phyloP scores from a whole-genome alignment of 1,284 basidiomycete species.

The Jaminaea rosea region DNA sequence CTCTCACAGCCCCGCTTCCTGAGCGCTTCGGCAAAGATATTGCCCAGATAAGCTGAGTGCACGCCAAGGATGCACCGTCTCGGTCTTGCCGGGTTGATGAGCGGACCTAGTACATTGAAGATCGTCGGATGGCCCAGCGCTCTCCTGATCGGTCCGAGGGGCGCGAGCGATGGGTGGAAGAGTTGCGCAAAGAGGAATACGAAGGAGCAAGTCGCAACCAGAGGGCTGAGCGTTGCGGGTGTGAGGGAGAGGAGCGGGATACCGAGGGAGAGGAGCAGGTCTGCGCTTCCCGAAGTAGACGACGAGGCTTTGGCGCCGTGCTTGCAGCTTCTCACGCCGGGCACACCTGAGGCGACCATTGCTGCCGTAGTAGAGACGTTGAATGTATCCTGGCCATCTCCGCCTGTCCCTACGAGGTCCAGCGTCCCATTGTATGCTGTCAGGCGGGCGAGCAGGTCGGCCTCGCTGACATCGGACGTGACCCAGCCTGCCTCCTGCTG shows the following conservation, averaged over 20 bases:
- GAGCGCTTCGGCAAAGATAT: conserved; percentile 71
- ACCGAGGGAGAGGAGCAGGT: conserved; percentile 75
- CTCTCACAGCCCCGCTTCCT: conserved; percentile 58
- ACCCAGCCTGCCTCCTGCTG: not conserved
- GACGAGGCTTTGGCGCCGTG: conserved; percentile 90
- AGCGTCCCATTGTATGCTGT: conserved; percentile 33
- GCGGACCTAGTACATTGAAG: conserved; percentile 90
- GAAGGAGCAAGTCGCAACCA: conserved; percentile 56
- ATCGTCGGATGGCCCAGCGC: conserved; percentile 88
- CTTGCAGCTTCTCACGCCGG: conserved; percentile 81
- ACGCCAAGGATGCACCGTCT: conserved; percentile 77
- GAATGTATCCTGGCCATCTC: conserved; percentile 93
- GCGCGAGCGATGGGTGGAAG: conserved; percentile 79
- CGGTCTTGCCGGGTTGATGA: conserved; percentile 84
- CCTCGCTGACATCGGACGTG: not conserved
- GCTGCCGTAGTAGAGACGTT: conserved; percentile 94
- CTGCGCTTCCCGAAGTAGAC: conserved; percentile 87
- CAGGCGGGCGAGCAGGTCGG: not conserved
- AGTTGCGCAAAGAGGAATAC: conserved; percentile 87
- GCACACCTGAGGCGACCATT: conserved; percentile 82
- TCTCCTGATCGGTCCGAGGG: conserved; percentile 75
- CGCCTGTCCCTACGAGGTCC: conserved; percentile 65
- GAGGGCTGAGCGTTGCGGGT: conserved; percentile 48
- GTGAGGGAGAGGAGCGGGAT: conserved; percentile 65
- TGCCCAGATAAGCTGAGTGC: conserved; percentile 72